These are phyloP conservation scores for Nakaseomyces delphensis DNA, from an alignment of 1,139 yeast species.

Conservation along the genomic window DNA sequence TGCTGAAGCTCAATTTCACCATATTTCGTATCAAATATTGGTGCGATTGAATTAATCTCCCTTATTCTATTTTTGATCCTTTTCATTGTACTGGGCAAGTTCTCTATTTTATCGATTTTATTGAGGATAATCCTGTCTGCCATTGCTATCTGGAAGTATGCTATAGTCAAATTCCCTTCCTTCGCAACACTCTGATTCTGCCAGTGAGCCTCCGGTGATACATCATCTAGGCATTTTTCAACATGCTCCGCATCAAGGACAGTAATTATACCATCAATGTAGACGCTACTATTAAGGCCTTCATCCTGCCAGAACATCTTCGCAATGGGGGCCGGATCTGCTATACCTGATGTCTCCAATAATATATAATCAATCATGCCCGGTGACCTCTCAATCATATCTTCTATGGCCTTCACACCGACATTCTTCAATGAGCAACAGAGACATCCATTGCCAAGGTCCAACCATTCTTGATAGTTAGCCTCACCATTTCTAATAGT, in stretches of 20 bases:
- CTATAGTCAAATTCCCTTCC: slow-evolving; percentile 59
- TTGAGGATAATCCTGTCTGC: slow-evolving; percentile 78
- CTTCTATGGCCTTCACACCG: slow-evolving; percentile 91
- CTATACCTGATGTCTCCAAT: slow-evolving; percentile 94
- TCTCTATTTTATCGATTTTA: slow-evolving; percentile 52
- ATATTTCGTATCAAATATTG: slow-evolving; percentile 56
- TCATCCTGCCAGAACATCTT: slow-evolving; percentile 97
- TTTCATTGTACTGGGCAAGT: slow-evolving; percentile 23
- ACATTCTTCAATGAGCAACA: slow-evolving; percentile 94
- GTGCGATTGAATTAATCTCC: slow-evolving; percentile 60
- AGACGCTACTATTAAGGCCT: slow-evolving; percentile 72
- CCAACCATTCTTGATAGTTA: slow-evolving; percentile 86
- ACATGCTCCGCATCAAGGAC: slow-evolving; percentile 78
- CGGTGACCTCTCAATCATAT: slow-evolving; percentile 63
- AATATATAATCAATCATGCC: slow-evolving; percentile 78
- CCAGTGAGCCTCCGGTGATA: slow-evolving; percentile 50
- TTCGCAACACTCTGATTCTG: slow-evolving; percentile 38
- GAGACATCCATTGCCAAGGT: slow-evolving; percentile 89
- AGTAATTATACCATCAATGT: slow-evolving; percentile 89
- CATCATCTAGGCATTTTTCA: slow-evolving; percentile 56
- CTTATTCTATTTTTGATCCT: slow-evolving; percentile 37
- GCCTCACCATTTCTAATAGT: slow-evolving; percentile 60
- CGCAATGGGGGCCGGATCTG: slow-evolving; percentile 96
- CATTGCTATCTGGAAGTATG: slow-evolving; percentile 81
- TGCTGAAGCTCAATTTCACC: slow-evolving; percentile 60